phyloP scores from a whole-genome alignment of 371 early-diverging fungal species.

The Enterocytospora artemiae region DNA sequence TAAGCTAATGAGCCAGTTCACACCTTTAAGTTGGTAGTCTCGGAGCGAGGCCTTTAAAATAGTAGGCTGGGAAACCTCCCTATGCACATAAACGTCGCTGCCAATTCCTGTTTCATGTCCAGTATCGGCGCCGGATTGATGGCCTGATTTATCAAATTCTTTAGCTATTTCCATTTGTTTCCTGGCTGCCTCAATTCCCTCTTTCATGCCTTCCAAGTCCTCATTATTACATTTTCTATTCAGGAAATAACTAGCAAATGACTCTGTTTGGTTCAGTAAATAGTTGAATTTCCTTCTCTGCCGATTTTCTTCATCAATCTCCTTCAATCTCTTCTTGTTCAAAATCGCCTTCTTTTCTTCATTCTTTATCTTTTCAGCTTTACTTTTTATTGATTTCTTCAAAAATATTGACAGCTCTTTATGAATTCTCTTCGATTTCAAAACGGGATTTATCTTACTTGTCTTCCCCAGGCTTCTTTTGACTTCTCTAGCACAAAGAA shows the following conservation, averaged over 20 bases:
- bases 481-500: constrained; percentile 51
- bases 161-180: constrained; percentile 11
- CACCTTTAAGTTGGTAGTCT: constrained; percentile 80
- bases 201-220: constrained; percentile 7
- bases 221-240: constrained; percentile 35
- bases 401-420: constrained; percentile 48
- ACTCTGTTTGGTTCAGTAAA: constrained; percentile 82
- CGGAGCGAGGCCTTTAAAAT: constrained; percentile 77
- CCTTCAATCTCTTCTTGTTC: constrained; percentile 67
- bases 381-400: constrained; percentile 42
- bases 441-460: constrained; percentile 50
- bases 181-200: constrained; percentile 8
- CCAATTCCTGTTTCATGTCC: not conserved
- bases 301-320: constrained; percentile 75
- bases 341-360: constrained; percentile 74
- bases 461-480: constrained; percentile 53
- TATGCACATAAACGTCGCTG: constrained; percentile 7
- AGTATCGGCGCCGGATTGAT: not conserved
- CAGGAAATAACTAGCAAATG: constrained; percentile 83
- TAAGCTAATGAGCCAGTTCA: constrained; percentile 91
- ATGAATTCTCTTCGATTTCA: constrained; percentile 51
- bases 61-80: constrained; percentile 62
- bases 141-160: constrained; percentile 14
- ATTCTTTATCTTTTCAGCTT: constrained; percentile 69
- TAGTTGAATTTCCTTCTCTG: constrained; percentile 86